Base-by-base conservation (phyloP, 306 rosid genomes). In the Vicia sativa region DNA sequence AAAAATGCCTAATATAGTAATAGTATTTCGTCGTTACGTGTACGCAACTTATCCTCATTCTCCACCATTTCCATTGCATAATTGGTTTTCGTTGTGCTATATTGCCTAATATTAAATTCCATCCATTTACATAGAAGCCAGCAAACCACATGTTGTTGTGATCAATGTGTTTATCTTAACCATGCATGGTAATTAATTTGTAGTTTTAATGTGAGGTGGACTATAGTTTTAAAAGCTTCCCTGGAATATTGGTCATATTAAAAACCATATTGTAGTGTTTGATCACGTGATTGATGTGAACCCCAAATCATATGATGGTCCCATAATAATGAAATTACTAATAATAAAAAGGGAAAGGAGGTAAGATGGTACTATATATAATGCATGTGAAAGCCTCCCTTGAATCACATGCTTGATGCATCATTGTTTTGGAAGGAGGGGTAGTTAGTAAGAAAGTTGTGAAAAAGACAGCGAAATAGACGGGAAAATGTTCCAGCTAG, bases 261-360 rank as follows among this genome's bases (percentile, higher is more conserved):
- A 34, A 67, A 55, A 42, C 26, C 66, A 44, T 70, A 34, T 48
- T 60, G 44, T 31, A 58, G 55, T 38, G 14, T 41, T 48, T 70
- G 75, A 64, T 71, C 69, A 62, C 59, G 54, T 26, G 50, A 72
- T 67, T 78, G 26, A 66, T 65, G 68, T 13, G 41, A 56, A 56
- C 62, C 18, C 38, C 29, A 45, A 39, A 35, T 56, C 7, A 43
- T 11, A 1, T 43, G 1, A 63, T 44, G 45, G 37, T 56, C 28
- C 35, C 54, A 21, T 25, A 58, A 66, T 74, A 14, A 74, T 67
- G 73, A 52, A 52, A 52, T 21, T 52, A 11, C 1, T 19, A 7
- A 49, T 54, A 10, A 11, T 25, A 12, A 45, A 13, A 29, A 31
- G 21, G 37, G 6, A 12, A 55, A 13, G 9, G 14, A 28, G 48